Evolutionary conservation across 352 stramenopile genomes (phyloP).

Genomic region (Elongisporangium anandrum): DNA sequence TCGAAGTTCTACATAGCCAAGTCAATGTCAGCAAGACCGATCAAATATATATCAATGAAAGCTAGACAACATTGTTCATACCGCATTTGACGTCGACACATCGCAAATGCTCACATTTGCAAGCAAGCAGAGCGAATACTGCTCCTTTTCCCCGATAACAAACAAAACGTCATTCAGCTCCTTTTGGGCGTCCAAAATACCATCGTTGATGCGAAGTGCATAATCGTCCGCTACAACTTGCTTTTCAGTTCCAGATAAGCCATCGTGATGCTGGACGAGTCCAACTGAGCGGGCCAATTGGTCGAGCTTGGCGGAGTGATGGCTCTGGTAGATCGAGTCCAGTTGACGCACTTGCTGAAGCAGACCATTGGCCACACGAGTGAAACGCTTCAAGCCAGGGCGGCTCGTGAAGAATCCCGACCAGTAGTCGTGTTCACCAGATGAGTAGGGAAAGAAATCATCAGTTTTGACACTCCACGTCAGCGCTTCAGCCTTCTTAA

Average conservation of each 20-base stretch:
- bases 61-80: slow-evolving; percentile 10
- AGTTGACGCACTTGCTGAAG: slow-evolving; percentile 91
- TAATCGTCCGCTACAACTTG: slow-evolving; percentile 96
- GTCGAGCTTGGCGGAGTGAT: slow-evolving; percentile 40
- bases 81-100: slow-evolving; percentile 50
- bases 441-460: slow-evolving; percentile 97
- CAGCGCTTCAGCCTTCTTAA: slow-evolving; percentile 84
- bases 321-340: slow-evolving; percentile 71
- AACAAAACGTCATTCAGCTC: slow-evolving; percentile 74
- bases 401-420: slow-evolving; percentile 96
- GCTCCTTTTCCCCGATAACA: slow-evolving; percentile 62
- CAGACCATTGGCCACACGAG: slow-evolving; percentile 85
- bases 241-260: slow-evolving; percentile 93
- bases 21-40: not conserved
- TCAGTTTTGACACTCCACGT: slow-evolving; percentile 90
- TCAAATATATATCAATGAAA: not conserved
- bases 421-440: slow-evolving; percentile 93
- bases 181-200: slow-evolving; percentile 59
- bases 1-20: slow-evolving; percentile 38
- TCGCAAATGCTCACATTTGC: slow-evolving; percentile 92
- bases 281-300: slow-evolving; percentile 87
- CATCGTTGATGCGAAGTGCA: slow-evolving; percentile 85
- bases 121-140: slow-evolving; percentile 64
- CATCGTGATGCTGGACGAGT: slow-evolving; percentile 96
- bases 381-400: slow-evolving; percentile 90